phyloP scores from a whole-genome alignment of 108 stramenopile species.

The Nitzschia palea region DNA sequence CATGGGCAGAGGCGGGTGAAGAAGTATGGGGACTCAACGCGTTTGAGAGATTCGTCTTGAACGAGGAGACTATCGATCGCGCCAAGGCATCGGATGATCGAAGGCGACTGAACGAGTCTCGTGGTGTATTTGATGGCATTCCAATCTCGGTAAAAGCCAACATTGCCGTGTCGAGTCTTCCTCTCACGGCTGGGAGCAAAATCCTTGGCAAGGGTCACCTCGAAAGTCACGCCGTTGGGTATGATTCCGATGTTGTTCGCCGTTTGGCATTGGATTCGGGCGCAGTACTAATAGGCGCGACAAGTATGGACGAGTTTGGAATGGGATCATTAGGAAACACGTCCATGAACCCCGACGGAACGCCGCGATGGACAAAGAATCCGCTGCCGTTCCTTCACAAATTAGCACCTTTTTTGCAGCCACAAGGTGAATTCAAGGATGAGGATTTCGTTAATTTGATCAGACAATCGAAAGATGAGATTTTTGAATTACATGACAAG shows the following conservation, averaged over 20 bases:
- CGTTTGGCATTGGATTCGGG: conserved; percentile 64
- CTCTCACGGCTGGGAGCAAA: conserved; percentile 79
- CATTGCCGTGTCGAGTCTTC: conserved; percentile 73
- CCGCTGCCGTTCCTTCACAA: conserved; percentile 56
- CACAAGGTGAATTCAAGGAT: conserved; percentile 11
- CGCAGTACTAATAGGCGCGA: conserved; percentile 85
- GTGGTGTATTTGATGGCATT: conserved; percentile 78
- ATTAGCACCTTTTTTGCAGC: conserved; percentile 10
- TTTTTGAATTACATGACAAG: conserved; percentile 23
- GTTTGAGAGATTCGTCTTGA: conserved; percentile 40
- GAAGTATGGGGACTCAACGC: conserved; percentile 58
- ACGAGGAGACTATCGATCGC: conserved; percentile 43
- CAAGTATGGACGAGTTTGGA: conserved; percentile 98
- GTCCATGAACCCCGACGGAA: conserved; percentile 4
- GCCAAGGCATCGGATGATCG: conserved; percentile 58
- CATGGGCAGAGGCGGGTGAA: conserved; percentile 47
- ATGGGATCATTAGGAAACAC: conserved; percentile 91
- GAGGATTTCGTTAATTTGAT: conserved; percentile 25
- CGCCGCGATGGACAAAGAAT: conserved; percentile 50
- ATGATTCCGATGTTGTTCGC: conserved; percentile 83
- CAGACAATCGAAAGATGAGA: conserved; percentile 7
- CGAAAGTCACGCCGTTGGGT: conserved; percentile 35
- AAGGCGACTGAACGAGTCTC: conserved; percentile 25
- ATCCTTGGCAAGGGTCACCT: conserved; percentile 52
- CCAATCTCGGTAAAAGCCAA: conserved; percentile 95